phyloP scores from a whole-genome alignment of 2,329 filamentous ascomycete genomes.

The Aureobasidium lini region DNA sequence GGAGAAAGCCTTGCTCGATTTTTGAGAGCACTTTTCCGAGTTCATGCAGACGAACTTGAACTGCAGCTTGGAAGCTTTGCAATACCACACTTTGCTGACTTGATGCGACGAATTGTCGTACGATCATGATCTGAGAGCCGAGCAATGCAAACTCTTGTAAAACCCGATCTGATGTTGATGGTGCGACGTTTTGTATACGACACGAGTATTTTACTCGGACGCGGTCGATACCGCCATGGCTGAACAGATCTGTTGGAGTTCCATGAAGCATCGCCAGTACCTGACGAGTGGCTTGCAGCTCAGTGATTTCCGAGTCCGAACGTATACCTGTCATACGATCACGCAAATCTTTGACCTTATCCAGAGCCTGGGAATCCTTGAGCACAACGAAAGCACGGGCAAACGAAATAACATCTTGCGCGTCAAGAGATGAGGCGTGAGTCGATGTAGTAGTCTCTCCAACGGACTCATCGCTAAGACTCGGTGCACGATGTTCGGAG shows the following conservation, averaged over 20 bases:
- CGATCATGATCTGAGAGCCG: constrained; percentile 39
- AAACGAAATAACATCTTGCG: constrained; percentile 30
- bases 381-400: constrained; percentile 28
- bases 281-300: constrained; percentile 68
- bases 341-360: constrained; percentile 30
- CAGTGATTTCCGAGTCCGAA: constrained; percentile 44
- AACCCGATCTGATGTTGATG: constrained; percentile 29
- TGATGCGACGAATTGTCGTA: constrained; percentile 43
- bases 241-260: constrained; percentile 65
- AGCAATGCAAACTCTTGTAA: constrained; percentile 40
- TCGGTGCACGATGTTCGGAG: constrained; percentile 51
- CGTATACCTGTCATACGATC: background rate
- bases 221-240: constrained; percentile 25
- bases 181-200: constrained; percentile 16
- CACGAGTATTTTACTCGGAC: constrained; percentile 15
- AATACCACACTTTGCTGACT: constrained; percentile 36
- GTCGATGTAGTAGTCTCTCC: constrained; percentile 25
- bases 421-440: constrained; percentile 30
- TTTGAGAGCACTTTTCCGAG: constrained; percentile 54
- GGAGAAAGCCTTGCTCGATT: constrained; percentile 55
- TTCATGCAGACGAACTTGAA: constrained; percentile 47
- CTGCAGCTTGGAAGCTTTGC: constrained; percentile 62
- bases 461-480: constrained; percentile 26
- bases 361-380: constrained; percentile 24
- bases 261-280: constrained; percentile 80